A percentile compares a stretch with the other conserved stretches of the same genome.
Evolutionary conservation across 2,329 filamentous ascomycete genomes (phyloP).

Genomic region (Trichoderma afroharzianum): DNA sequence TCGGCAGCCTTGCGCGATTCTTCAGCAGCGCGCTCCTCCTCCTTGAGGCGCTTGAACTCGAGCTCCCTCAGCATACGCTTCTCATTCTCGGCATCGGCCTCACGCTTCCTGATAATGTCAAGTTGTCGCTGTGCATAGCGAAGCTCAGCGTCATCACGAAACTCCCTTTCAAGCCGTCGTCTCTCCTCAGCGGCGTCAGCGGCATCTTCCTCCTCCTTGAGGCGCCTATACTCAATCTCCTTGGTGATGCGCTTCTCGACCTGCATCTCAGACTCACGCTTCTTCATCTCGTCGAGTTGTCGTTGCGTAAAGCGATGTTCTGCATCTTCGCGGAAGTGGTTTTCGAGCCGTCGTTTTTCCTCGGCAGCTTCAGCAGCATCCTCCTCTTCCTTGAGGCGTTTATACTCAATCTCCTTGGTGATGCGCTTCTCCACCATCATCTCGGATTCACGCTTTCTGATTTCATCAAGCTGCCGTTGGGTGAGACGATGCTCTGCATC

Average conservation of each 20-base stretch:
- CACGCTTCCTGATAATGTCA: background rate
- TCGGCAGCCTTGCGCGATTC: conserved; percentile 14
- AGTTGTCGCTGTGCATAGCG: background rate
- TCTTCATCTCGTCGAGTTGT: background rate
- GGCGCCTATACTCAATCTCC: conserved; percentile 29
- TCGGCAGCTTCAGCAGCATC: background rate
- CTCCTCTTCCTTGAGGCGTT: background rate
- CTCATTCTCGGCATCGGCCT: background rate
- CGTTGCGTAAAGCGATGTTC: background rate
- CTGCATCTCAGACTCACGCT: background rate
- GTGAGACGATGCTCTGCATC: conserved; percentile 48
- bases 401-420: conserved; percentile 48
- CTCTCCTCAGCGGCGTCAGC: conserved; percentile 16
- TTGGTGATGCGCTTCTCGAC: conserved; percentile 22
- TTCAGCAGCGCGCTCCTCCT: background rate
- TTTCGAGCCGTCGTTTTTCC: background rate
- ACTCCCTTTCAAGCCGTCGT: background rate
- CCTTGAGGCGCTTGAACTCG: conserved; percentile 18
- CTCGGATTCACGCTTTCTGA: conserved; percentile 45
- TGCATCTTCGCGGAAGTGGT: background rate
- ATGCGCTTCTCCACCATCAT: conserved; percentile 49
- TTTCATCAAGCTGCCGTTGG: conserved; percentile 46
- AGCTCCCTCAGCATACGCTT: conserved; percentile 31
- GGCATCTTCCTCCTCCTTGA: background rate
- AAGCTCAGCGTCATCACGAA: background rate